Conservation (phyloP, 768 basidiomycete genomes). For the Sarcodon aspratus region DNA sequence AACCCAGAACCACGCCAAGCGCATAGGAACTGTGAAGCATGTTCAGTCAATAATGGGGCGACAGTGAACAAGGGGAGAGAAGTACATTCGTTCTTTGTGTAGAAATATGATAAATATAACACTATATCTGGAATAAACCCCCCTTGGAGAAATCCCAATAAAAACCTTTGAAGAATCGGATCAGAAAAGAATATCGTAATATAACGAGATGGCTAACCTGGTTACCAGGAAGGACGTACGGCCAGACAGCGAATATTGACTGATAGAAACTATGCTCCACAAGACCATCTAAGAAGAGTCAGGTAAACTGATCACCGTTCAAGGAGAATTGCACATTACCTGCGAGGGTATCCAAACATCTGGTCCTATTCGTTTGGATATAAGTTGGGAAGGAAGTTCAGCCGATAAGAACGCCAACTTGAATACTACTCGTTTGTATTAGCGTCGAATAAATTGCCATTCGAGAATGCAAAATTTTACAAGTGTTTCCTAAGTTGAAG, state of each 20-base stretch:
- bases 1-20: slow-evolving; percentile 61
- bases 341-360: slow-evolving; percentile 58
- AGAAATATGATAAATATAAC: slow-evolving; percentile 55
- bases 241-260: slow-evolving; percentile 49
- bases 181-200: too few relatives aligned
- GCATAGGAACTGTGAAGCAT: slow-evolving; percentile 35
- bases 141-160: slow-evolving; percentile 52
- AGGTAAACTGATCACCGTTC: not conserved
- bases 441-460: not conserved
- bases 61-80: not conserved
- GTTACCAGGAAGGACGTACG: slow-evolving; percentile 42
- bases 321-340: slow-evolving; percentile 15
- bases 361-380: slow-evolving; percentile 58
- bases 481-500: slow-evolving; percentile 49
- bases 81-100: slow-evolving; percentile 42
- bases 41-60: not conserved
- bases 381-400: slow-evolving; percentile 59
- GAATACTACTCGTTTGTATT: not conserved
- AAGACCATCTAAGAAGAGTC: slow-evolving; percentile 29
- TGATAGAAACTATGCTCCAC: slow-evolving; percentile 43
- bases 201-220: slow-evolving; percentile 19
- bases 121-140: slow-evolving; percentile 58
- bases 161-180: too few relatives aligned
- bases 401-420: slow-evolving; percentile 20
- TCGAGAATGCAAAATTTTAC: not conserved